Percentiles rank a stretch among this genome's conserved stretches.
Evolutionary conservation across 2,329 filamentous ascomycete genomes (phyloP).

Genomic region (Corynespora cassiicola): DNA sequence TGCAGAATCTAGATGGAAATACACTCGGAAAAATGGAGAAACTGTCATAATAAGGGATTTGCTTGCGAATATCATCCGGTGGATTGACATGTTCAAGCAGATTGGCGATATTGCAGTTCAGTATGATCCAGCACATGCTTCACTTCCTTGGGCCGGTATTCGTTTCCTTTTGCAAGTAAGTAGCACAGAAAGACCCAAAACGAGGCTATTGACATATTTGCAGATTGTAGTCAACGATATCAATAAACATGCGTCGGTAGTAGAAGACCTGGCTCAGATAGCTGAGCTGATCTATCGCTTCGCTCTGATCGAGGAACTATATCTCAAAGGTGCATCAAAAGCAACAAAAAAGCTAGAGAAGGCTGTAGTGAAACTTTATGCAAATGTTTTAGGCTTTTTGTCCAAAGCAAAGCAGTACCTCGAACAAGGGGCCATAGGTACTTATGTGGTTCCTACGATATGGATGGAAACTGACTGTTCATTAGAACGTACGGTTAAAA

Average conservation of each 20-base stretch:
- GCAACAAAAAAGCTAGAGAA: constrained; percentile 4
- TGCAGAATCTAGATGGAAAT: constrained; percentile 17
- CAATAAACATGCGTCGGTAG: constrained; percentile 1
- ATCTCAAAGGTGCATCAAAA: constrained; percentile 7
- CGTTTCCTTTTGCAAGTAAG: constrained; percentile 38
- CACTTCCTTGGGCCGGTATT: constrained; percentile 41
- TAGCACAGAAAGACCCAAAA: constrained; percentile 4
- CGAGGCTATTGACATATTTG: constrained; percentile 8
- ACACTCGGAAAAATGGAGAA: constrained; percentile 19
- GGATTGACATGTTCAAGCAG: constrained; percentile 35
- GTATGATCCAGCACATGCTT: constrained; percentile 39
- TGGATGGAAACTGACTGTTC: constrained; percentile 5
- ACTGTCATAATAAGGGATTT: constrained; percentile 34
- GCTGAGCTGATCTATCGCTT: constrained; percentile 17
- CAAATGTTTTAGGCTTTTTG: constrained; percentile 12
- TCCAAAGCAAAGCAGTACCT: constrained; percentile 14
- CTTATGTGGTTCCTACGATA: constrained; percentile 6
- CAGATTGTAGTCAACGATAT: constrained; percentile 15
- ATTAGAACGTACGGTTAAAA: constrained; percentile 13
- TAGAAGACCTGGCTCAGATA: constrained; percentile 15
- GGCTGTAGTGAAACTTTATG: constrained; percentile 12
- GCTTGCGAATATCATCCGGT: constrained; percentile 31
- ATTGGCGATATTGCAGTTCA: constrained; percentile 38
- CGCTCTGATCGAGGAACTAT: constrained; percentile 12
- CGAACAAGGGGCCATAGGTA: constrained; percentile 7